phyloP scores from a whole-genome alignment of 2,329 filamentous ascomycete species.

The Helotiales sp. region DNA sequence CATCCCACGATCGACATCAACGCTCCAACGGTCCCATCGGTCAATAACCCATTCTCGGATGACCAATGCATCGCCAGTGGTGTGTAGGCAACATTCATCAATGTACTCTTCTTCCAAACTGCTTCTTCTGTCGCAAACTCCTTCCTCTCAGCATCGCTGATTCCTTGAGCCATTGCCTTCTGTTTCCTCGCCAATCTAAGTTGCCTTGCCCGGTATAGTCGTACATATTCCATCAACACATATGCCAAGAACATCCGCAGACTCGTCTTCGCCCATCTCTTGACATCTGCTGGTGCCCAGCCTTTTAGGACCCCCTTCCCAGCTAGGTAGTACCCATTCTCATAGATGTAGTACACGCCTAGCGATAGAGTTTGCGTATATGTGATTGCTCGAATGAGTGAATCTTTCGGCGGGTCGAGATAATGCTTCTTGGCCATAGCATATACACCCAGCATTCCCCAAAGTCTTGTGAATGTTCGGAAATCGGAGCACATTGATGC shows the following conservation, averaged over 20 bases:
- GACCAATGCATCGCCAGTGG: slow-evolving; percentile 13
- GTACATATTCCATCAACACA: slow-evolving; percentile 7
- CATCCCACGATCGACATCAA: slow-evolving; percentile 10
- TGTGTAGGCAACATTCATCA: slow-evolving; percentile 2
- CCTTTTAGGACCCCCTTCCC: slow-evolving; percentile 11
- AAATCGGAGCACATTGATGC: slow-evolving; percentile 14
- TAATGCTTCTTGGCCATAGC: slow-evolving; percentile 13
- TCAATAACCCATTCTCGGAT: slow-evolving; percentile 5
- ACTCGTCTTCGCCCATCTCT: slow-evolving; percentile 13
- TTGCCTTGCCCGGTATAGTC: slow-evolving; percentile 6
- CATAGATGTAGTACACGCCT: slow-evolving; percentile 11
- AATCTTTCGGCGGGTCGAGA: slow-evolving; percentile 6
- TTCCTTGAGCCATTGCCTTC: background rate
- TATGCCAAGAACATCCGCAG: slow-evolving; percentile 13
- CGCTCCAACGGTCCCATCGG: slow-evolving; percentile 5
- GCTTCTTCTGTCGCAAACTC: slow-evolving; percentile 1
- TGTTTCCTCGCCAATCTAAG: slow-evolving; percentile 5
- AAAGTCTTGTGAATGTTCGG: slow-evolving; percentile 10
- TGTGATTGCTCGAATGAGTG: background rate
- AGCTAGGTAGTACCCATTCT: slow-evolving; percentile 15
- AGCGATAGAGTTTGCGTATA: slow-evolving; percentile 3
- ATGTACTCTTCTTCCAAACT: background rate
- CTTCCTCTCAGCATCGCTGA: slow-evolving; percentile 6
- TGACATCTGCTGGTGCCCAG: slow-evolving; percentile 6
- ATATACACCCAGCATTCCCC: slow-evolving; percentile 11